Percentiles rank a stretch among this genome's conserved stretches.
phyloP scores from a whole-genome alignment of 352 stramenopile species.

The Phytophthora melonis region DNA sequence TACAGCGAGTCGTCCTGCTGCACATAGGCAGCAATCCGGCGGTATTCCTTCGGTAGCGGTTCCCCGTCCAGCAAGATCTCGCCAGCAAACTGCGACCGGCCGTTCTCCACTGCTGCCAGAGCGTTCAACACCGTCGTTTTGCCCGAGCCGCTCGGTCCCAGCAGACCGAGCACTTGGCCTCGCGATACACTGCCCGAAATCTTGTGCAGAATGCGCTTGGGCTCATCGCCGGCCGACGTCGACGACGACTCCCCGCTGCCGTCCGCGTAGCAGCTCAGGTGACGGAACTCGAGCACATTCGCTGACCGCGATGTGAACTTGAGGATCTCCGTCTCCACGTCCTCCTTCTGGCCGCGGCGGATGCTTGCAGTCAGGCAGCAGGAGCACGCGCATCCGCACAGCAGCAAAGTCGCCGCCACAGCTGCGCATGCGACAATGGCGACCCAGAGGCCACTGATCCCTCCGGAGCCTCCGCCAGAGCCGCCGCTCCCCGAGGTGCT shows the following conservation, averaged over 20 bases:
- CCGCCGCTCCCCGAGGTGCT: conserved; percentile 40
- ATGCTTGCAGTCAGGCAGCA: conserved; percentile 29
- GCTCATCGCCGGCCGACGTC: conserved; percentile 2
- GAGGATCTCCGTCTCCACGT: conserved; percentile 46
- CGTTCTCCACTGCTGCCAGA: conserved; percentile 73
- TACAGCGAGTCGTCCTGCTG: conserved; percentile 86
- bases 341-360: conserved; percentile 16
- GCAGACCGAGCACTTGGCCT: conserved; percentile 66
- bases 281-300: conserved; percentile 58
- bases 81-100: conserved; percentile 52
- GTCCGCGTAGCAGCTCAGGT: conserved; percentile 53
- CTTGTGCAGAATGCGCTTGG: conserved; percentile 61
- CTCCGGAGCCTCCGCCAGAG: conserved; percentile 22
- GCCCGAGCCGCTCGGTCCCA: conserved; percentile 74
- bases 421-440: conserved; percentile 29
- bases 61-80: conserved; percentile 65
- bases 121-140: conserved; percentile 85
- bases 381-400: conserved; percentile 29
- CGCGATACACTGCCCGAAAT: conserved; percentile 57
- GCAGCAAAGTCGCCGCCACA: conserved; percentile 19
- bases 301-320: conserved; percentile 52
- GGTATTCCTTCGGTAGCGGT: conserved; percentile 61
- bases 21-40: conserved; percentile 80
- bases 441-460: conserved; percentile 23
- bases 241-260: background rate